Percentiles rank a stretch among this genome's conserved stretches.
Conservation (phyloP, 257 asterid species). For the Scutellaria barbata region DNA sequence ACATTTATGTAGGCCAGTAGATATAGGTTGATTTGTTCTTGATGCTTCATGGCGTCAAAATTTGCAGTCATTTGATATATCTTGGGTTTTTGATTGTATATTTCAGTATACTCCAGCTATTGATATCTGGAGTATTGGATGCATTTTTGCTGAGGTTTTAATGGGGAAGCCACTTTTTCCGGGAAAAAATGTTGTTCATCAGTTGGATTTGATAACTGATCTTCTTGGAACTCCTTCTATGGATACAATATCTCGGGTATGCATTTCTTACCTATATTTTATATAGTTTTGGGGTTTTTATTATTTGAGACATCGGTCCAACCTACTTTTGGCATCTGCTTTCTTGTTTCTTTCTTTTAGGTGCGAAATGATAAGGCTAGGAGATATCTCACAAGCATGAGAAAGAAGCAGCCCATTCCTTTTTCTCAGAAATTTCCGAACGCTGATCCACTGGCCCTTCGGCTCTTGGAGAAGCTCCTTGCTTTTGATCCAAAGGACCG, state of each 20-base stretch:
- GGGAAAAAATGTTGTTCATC: conserved; percentile 93
- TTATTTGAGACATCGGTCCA: not conserved
- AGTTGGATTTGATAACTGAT: conserved; percentile 91
- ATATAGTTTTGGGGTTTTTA: not conserved
- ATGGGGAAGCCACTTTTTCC: conserved; percentile 91
- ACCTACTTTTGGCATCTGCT: not conserved
- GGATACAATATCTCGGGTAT: conserved; percentile 84
- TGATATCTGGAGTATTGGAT: conserved; percentile 96
- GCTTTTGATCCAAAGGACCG: conserved; percentile 97
- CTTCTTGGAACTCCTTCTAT: conserved; percentile 88
- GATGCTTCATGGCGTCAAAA: not conserved
- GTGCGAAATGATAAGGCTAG: conserved; percentile 94
- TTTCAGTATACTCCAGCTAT: conserved; percentile 91
- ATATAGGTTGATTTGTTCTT: conserved; percentile 18
- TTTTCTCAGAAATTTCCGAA: conserved; percentile 81
- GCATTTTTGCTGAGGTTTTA: conserved; percentile 92
- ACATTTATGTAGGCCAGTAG: not conserved
- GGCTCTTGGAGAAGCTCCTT: conserved; percentile 70
- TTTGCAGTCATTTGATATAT: conserved; percentile 18
- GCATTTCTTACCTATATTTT: conserved; percentile 31
- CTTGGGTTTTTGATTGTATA: conserved; percentile 4
- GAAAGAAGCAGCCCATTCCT: conserved; percentile 80
- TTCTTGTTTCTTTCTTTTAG: conserved; percentile 39
- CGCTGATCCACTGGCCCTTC: conserved; percentile 74
- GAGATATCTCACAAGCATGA: conserved; percentile 84